A percentile compares a stretch with the other conserved stretches of the same genome.
Evolutionary conservation across 2,329 filamentous ascomycete genomes (phyloP).

Genomic region (Pseudogymnoascus sp.): DNA sequence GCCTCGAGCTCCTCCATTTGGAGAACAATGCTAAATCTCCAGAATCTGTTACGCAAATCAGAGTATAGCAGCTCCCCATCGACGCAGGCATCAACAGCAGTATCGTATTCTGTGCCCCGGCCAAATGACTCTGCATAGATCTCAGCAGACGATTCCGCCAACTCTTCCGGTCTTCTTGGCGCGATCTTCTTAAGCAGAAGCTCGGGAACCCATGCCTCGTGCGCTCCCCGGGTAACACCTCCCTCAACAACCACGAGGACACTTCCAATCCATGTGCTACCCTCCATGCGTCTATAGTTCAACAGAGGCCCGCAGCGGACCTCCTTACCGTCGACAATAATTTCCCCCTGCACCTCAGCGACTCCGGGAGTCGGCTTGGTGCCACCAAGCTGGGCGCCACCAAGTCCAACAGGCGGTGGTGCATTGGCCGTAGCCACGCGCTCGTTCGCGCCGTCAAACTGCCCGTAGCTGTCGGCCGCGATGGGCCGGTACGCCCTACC

Average conservation of each 20-base stretch:
- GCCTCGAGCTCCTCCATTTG: conserved; percentile 63
- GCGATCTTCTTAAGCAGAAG: conserved; percentile 40
- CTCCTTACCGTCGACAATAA: conserved; percentile 35
- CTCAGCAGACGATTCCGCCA: conserved; percentile 20
- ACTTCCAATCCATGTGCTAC: conserved; percentile 69
- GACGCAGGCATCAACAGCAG: conserved; percentile 33
- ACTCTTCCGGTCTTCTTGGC: conserved; percentile 8
- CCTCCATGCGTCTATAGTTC: conserved; percentile 69
- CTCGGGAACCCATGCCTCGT: conserved; percentile 47
- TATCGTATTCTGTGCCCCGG: conserved; percentile 8
- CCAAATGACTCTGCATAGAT: conserved; percentile 19
- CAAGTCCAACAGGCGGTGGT: not conserved
- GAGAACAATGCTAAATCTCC: conserved; percentile 77
- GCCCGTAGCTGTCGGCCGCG: conserved; percentile 25
- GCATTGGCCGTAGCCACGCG: not conserved
- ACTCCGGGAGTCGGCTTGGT: no score
- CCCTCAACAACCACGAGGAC: conserved; percentile 74
- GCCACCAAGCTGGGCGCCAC: not conserved
- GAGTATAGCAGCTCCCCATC: conserved; percentile 54
- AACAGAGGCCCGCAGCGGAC: conserved; percentile 65
- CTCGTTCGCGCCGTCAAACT: not conserved
- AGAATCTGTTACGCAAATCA: conserved; percentile 69
- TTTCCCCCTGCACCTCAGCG: no score
- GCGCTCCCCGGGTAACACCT: conserved; percentile 41
- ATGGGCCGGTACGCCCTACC: conserved; percentile 39